A percentile compares a stretch with the other conserved stretches of the same genome.
Evolutionary conservation across 352 stramenopile species (phyloP).

Genomic region (Phytopythium kandeliae): DNA sequence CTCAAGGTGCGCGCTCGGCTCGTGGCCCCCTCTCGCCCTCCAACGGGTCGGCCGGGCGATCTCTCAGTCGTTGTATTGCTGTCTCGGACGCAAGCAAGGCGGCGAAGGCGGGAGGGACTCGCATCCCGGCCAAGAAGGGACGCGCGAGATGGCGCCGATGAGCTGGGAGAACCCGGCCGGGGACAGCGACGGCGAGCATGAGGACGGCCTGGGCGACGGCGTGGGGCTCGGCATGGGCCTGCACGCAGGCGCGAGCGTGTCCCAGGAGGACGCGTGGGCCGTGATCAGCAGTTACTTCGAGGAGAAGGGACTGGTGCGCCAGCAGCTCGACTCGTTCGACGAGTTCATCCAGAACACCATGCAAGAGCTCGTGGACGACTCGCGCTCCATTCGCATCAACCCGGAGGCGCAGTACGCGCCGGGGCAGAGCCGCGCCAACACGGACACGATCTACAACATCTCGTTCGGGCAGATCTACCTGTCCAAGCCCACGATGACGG

Average conservation of each 20-base stretch:
- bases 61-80: slow-evolving; percentile 18
- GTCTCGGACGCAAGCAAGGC: slow-evolving; percentile 6
- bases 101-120: no score
- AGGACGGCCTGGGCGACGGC: slow-evolving; percentile 14
- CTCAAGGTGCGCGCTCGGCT: no score
- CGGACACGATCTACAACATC: slow-evolving; percentile 92
- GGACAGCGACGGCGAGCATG: slow-evolving; percentile 51
- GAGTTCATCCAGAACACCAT: slow-evolving; percentile 99
- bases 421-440: slow-evolving; percentile 90
- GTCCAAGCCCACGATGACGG: slow-evolving; percentile 95
- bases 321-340: slow-evolving; percentile 99
- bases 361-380: slow-evolving; percentile 98
- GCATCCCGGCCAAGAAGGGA: not conserved
- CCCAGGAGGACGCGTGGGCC: slow-evolving; percentile 98
- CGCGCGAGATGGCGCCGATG: slow-evolving; percentile 23
- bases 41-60: slow-evolving; percentile 6
- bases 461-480: slow-evolving; percentile 99
- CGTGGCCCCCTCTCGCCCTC: slow-evolving; percentile 8
- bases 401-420: slow-evolving; percentile 96
- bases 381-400: slow-evolving; percentile 94
- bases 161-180: slow-evolving; percentile 59
- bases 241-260: slow-evolving; percentile 80
- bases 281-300: slow-evolving; percentile 99
- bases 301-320: slow-evolving; percentile 99
- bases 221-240: slow-evolving; percentile 32